Base-by-base conservation (phyloP, 371 early-diverging fungal species). In the Saksenaea vasiformis region DNA sequence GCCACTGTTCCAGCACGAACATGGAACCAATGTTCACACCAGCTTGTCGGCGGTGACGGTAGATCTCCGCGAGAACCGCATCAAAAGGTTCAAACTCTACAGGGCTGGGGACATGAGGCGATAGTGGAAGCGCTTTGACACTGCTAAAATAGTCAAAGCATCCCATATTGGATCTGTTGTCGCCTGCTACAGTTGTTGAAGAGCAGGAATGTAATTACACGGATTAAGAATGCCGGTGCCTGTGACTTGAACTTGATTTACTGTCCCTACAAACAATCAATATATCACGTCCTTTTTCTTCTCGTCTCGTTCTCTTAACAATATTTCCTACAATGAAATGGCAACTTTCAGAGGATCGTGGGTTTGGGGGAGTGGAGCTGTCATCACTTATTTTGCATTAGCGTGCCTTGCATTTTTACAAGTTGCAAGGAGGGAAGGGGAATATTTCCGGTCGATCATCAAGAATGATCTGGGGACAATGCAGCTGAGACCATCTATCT, bases 1-100 rank as follows among this genome's bases (percentile, higher is more conserved):
- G 78, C 78, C 86, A 87, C 0, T 83, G 82, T 62, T 90, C 88
- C 1, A 88, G 68, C 13, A 88, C 84, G 36, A 90, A 77, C 61
- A 86, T 67, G 0, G 85, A 85, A n/a, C 89, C 88, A 1, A 89
- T 56, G 56, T 89, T 89, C 56, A 89, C 88, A 8, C 87, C 89
- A 35, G 69, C 54, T 10, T 76, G 76, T 19, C 68, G 60, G 11
- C 76, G 64, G 47, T 76, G 63, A 0, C 76, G 59, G 53, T 62
- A 76, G 15, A 69, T 36, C 56, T 73, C 67, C 10, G 69, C 64
- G 3, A 38, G 15, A 2, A 58, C 61, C 1, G 54, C 54, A 51
- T 76, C 69, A 39, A 56, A 73, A 5, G 73, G 62, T 14, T 60
- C 56, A 56, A 73, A 69, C 22, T 51, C 22, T 10, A 22, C 22